Conservation (phyloP, 2,329 filamentous ascomycete genomes). For the Hymenoscyphus fraxineus region DNA sequence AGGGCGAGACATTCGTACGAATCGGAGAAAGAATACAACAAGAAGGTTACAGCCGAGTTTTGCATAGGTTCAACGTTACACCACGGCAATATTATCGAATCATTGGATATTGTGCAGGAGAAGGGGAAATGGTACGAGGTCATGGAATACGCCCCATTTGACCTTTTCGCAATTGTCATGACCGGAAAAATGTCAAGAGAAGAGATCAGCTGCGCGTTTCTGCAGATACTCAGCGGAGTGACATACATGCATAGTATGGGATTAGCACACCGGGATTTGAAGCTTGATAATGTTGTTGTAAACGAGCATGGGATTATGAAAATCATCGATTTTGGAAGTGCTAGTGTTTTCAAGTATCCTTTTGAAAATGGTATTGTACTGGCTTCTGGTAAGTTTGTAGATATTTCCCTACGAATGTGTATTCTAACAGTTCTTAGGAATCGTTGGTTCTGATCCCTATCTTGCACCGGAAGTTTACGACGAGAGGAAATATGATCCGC, state of each 20-base stretch:
- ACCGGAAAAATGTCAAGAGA: conserved; percentile 93
- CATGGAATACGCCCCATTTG: conserved; percentile 96
- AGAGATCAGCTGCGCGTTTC: conserved; percentile 84
- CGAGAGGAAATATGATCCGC: conserved; percentile 86
- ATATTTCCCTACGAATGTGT: not conserved
- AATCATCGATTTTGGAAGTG: conserved; percentile 97
- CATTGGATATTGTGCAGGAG: conserved; percentile 92
- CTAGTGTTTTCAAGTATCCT: conserved; percentile 94
- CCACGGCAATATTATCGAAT: conserved; percentile 98
- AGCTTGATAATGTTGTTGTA: conserved; percentile 96
- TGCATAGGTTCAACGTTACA: conserved; percentile 96
- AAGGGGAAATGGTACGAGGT: conserved; percentile 95
- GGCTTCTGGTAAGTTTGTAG: conserved; percentile 63
- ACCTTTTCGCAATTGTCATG: conserved; percentile 98
- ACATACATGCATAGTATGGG: conserved; percentile 95
- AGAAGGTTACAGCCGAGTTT: conserved; percentile 97
- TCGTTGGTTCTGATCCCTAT: conserved; percentile 87
- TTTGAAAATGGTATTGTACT: conserved; percentile 86
- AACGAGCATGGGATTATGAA: conserved; percentile 98
- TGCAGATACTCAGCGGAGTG: conserved; percentile 92
- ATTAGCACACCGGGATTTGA: conserved; percentile 88
- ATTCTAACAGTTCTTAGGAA: conserved; percentile 46
- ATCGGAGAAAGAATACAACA: conserved; percentile 90
- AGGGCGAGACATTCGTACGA: conserved; percentile 88
- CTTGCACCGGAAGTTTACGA: conserved; percentile 96